Percentiles rank a stretch among this genome's conserved stretches.
Conservation (phyloP, 2,329 filamentous ascomycete species). For the Cladosporium sp. region DNA sequence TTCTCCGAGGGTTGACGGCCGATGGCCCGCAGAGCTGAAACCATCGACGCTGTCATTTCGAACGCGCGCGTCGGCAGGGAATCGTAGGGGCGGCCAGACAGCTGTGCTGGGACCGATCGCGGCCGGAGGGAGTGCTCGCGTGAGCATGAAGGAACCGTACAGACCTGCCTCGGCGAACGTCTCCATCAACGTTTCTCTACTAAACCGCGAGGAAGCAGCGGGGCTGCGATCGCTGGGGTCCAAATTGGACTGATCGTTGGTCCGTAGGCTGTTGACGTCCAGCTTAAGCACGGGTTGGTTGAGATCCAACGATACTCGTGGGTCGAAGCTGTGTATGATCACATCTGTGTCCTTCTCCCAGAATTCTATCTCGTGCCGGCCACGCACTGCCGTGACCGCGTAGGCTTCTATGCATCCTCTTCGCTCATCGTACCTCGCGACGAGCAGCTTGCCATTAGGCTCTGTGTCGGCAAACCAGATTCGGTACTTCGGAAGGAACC, state of each 20-base stretch:
- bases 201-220: conserved; percentile 21
- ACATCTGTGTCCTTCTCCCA: conserved; percentile 63
- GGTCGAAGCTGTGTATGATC: conserved; percentile 66
- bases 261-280: conserved; percentile 25
- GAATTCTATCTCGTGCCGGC: conserved; percentile 47
- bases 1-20: conserved; percentile 49
- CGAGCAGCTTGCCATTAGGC: conserved; percentile 66
- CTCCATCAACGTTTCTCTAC: conserved; percentile 50
- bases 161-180: conserved; percentile 39
- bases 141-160: conserved; percentile 63
- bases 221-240: conserved; percentile 16
- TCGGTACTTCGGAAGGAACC: conserved; percentile 75
- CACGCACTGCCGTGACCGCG: conserved; percentile 61
- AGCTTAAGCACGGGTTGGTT: conserved; percentile 60
- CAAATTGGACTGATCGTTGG: conserved; percentile 17
- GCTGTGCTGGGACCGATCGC: conserved; percentile 32
- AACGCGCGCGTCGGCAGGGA: conserved; percentile 59
- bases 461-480: conserved; percentile 79
- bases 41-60: conserved; percentile 43
- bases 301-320: conserved; percentile 63
- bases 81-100: conserved; percentile 68
- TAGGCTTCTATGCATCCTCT: conserved; percentile 75
- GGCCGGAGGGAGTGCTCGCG: conserved; percentile 44
- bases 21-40: conserved; percentile 40
- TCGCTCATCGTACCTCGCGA: conserved; percentile 69